Evolutionary conservation across 768 basidiomycete species (phyloP).

Genomic region (Leucosporidium scottii): DNA sequence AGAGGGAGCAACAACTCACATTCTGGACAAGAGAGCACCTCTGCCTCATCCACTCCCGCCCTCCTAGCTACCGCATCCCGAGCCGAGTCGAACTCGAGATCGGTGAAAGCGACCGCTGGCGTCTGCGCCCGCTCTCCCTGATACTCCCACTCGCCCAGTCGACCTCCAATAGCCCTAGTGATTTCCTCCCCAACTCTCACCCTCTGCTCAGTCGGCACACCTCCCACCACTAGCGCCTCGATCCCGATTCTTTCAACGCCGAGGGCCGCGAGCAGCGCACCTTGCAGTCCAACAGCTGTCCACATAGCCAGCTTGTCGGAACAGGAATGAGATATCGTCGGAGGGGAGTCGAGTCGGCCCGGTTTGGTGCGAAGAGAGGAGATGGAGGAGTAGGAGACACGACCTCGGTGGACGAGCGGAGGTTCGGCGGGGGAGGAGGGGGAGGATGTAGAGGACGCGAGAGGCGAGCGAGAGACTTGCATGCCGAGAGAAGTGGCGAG

Average conservation of each 20-base stretch:
- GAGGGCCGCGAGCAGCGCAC: conserved; percentile 59
- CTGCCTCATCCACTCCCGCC: not conserved
- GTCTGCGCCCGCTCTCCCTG: not conserved
- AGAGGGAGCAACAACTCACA: conserved; percentile 34
- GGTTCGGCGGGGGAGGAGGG: not conserved
- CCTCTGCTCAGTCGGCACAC: conserved; percentile 48
- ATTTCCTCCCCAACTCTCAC: conserved; percentile 40
- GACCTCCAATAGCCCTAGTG: conserved; percentile 61
- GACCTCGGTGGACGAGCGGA: conserved; percentile 50
- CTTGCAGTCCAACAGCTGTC: conserved; percentile 77
- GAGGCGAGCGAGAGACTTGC: too few species aligned
- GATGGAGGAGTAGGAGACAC: conserved; percentile 66
- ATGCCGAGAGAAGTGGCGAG: not conserved
- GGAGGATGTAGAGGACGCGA: not conserved
- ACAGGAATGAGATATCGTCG: conserved; percentile 80
- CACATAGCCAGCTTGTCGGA: conserved; percentile 90
- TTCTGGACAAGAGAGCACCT: conserved; percentile 6
- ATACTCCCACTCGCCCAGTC: conserved; percentile 44
- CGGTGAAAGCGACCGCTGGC: not conserved
- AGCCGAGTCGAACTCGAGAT: not conserved
- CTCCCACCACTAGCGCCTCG: conserved; percentile 61
- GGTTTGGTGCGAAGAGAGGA: conserved; percentile 88
- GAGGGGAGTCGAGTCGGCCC: conserved; percentile 74
- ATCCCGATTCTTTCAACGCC: conserved; percentile 59
- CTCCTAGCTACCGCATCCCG: not conserved